Evolutionary conservation across 2,329 filamentous ascomycete genomes (phyloP).

Genomic region (Remersonia thermophila): DNA sequence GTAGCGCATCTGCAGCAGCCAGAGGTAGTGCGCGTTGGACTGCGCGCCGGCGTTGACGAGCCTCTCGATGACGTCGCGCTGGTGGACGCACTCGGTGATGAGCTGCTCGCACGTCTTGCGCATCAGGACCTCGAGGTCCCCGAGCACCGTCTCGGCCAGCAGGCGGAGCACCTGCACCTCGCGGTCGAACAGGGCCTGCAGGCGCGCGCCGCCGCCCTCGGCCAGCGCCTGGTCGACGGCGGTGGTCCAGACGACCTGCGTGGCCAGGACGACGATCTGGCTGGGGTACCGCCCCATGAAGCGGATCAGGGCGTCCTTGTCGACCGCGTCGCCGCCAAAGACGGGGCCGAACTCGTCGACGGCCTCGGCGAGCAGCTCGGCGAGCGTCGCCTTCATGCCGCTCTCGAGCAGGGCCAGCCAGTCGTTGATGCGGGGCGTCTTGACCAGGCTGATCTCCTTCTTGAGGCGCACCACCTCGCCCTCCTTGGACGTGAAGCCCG

Average conservation of each 20-base stretch:
- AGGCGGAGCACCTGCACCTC: slow-evolving; percentile 77
- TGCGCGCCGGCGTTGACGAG: slow-evolving; percentile 64
- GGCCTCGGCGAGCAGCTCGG: slow-evolving; percentile 79
- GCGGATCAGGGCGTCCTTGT: slow-evolving; percentile 56
- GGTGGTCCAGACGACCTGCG: slow-evolving; percentile 87
- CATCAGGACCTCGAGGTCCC: slow-evolving; percentile 73
- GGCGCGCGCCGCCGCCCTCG: slow-evolving; percentile 49
- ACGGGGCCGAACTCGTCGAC: slow-evolving; percentile 70
- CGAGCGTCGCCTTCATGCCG: slow-evolving; percentile 89
- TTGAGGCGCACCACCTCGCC: slow-evolving; percentile 79
- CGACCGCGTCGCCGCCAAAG: slow-evolving; percentile 59
- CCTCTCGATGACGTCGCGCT: slow-evolving; percentile 85
- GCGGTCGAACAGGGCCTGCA: slow-evolving; percentile 63
- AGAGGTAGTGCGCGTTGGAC: slow-evolving; percentile 70
- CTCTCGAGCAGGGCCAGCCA: slow-evolving; percentile 90
- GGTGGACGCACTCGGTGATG: slow-evolving; percentile 97
- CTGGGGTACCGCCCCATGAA: slow-evolving; percentile 80
- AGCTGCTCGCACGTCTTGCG: slow-evolving; percentile 97
- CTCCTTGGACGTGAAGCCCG: slow-evolving; percentile 90
- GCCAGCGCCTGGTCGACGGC: slow-evolving; percentile 68
- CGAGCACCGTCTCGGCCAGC: slow-evolving; percentile 78
- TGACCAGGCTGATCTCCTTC: slow-evolving; percentile 81
- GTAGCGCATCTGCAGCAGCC: slow-evolving; percentile 96
- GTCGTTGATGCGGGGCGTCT: slow-evolving; percentile 95
- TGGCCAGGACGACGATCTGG: slow-evolving; percentile 89